phyloP scores from a whole-genome alignment of 1,139 yeast genomes.

The Barnettozyma hawaiiensis region DNA sequence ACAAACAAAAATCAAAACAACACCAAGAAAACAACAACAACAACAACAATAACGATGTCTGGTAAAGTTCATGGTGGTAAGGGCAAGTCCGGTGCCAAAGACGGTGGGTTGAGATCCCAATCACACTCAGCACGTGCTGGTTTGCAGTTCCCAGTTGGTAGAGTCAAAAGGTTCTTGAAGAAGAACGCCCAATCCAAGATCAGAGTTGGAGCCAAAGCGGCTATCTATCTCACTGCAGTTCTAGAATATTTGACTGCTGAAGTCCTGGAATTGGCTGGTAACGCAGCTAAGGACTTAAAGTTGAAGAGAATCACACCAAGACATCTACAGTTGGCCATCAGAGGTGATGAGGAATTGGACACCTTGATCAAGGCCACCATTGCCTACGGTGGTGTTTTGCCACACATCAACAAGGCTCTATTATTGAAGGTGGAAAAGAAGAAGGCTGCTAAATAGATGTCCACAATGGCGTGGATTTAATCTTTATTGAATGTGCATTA shows the following conservation, averaged over 20 bases:
- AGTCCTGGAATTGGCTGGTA: conserved; percentile 97
- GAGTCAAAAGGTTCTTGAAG: conserved; percentile 94
- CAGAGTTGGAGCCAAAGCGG: conserved; percentile 97
- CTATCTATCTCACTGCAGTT: conserved; percentile 94
- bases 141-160: conserved; percentile 96
- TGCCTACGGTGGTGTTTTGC: conserved; percentile 99
- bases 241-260: conserved; percentile 97
- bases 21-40: conserved; percentile 2
- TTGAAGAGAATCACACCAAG: conserved; percentile 99
- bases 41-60: conserved; percentile 57
- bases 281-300: conserved; percentile 97
- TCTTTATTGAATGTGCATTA: conserved; percentile 3
- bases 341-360: conserved; percentile 98
- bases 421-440: conserved; percentile 89
- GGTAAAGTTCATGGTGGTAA: conserved; percentile 98
- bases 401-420: conserved; percentile 92
- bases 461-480: not conserved
- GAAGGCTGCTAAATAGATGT: conserved; percentile 32
- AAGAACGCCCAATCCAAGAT: conserved; percentile 87
- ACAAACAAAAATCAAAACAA: conserved; percentile 8
- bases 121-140: conserved; percentile 98
- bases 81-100: conserved; percentile 81
- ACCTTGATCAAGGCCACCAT: conserved; percentile 94
- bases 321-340: conserved; percentile 95
- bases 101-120: conserved; percentile 59